phyloP scores from a whole-genome alignment of 768 basidiomycete species.

The Clavulina sp. region DNA sequence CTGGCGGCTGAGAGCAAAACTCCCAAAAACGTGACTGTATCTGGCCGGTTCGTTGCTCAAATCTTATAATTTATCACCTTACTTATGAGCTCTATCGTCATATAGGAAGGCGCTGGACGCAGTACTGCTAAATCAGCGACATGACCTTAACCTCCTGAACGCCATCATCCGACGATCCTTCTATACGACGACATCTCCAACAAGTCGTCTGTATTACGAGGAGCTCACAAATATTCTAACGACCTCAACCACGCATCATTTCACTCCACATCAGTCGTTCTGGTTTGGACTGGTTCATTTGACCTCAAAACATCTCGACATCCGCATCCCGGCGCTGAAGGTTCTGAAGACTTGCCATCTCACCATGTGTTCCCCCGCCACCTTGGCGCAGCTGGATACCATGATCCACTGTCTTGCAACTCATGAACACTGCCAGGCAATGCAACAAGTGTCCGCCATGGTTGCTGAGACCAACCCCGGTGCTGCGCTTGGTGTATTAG shows the following conservation, averaged over 20 bases:
- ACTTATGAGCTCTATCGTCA: not conserved
- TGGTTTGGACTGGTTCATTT: conserved; percentile 75
- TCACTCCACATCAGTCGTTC: conserved; percentile 54
- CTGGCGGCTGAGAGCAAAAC: conserved; percentile 37
- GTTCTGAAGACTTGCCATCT: conserved; percentile 59
- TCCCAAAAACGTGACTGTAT: too few relatives aligned
- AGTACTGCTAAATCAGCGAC: conserved; percentile 39
- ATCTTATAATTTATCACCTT: not conserved
- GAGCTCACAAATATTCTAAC: conserved; percentile 55
- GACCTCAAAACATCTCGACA: conserved; percentile 43
- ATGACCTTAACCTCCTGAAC: conserved; percentile 38
- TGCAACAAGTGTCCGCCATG: conserved; percentile 56
- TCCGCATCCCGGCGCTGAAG: conserved; percentile 61
- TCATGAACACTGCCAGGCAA: conserved; percentile 64
- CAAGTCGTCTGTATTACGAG: conserved; percentile 59
- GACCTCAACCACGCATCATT: conserved; percentile 34
- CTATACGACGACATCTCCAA: conserved; percentile 34
- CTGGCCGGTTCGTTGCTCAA: too few relatives aligned
- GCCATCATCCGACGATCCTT: conserved; percentile 56
- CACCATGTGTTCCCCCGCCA: conserved; percentile 42
- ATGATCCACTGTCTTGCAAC: conserved; percentile 53
- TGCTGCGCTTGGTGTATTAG: conserved; percentile 43
- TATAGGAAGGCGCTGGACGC: conserved; percentile 62
- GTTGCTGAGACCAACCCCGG: conserved; percentile 61
- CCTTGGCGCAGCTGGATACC: conserved; percentile 51